Evolutionary conservation across 805 yeast genomes (phyloP).

Genomic region (Teunomyces barrocoloradensis): DNA sequence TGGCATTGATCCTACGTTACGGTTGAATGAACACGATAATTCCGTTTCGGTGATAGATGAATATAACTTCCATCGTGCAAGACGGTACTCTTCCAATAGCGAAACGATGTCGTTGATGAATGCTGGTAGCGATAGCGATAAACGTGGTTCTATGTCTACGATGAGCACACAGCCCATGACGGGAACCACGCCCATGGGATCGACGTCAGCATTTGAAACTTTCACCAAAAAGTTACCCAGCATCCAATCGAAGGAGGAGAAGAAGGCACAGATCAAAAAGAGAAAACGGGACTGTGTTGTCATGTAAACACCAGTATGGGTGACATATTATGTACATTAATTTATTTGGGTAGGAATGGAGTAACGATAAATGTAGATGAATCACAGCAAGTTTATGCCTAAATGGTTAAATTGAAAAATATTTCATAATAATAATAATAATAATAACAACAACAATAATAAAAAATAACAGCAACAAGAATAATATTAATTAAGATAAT

Average conservation of each 20-base stretch:
- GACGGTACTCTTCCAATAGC: constrained; percentile 1
- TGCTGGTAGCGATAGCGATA: not conserved
- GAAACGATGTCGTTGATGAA: constrained; percentile 1
- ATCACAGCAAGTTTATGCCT: no score
- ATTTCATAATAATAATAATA: no score
- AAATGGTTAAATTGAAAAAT: no score
- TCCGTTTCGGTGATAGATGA: constrained; percentile 4
- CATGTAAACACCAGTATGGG: constrained; percentile 10
- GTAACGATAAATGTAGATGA: no score
- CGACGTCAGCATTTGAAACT: not conserved
- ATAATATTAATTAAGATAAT: no score
- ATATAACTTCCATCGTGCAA: constrained; percentile 4
- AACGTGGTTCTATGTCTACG: not conserved
- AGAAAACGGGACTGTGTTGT: constrained; percentile 30
- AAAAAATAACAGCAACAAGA: no score
- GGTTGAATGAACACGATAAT: constrained; percentile 9
- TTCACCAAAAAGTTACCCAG: not conserved
- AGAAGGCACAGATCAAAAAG: constrained; percentile 17
- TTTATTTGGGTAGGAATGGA: not conserved
- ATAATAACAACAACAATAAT: no score
- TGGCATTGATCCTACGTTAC: constrained; percentile 50
- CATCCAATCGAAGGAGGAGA: constrained; percentile 1
- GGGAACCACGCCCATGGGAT: not conserved
- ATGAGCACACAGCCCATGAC: not conserved
- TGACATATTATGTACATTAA: not conserved